Evolutionary conservation across 2,329 filamentous ascomycete species (phyloP).

Genomic region (Exophiala dermatitidis): DNA sequence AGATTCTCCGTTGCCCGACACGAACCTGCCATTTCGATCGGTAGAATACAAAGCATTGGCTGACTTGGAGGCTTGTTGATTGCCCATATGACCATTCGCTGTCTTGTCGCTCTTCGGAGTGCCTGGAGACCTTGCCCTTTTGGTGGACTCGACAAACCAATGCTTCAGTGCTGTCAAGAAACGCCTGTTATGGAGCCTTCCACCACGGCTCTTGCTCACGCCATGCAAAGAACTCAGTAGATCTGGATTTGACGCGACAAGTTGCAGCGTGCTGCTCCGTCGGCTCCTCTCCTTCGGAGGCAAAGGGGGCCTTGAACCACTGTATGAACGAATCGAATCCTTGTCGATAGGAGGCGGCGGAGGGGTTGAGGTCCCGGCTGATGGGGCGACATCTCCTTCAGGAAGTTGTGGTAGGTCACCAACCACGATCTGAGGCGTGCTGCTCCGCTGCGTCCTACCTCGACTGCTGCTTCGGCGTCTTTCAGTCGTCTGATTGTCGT

Average conservation of each 20-base stretch:
- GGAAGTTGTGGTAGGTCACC: slow-evolving; percentile 71
- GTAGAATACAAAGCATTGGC: background rate
- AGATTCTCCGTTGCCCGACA: background rate
- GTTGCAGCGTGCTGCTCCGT: slow-evolving; percentile 76
- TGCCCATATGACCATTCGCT: slow-evolving; percentile 12
- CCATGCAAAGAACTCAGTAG: slow-evolving; percentile 50
- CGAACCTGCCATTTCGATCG: slow-evolving; percentile 5
- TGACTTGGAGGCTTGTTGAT: slow-evolving; percentile 3
- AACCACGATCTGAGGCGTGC: slow-evolving; percentile 54
- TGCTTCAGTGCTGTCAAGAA: slow-evolving; percentile 59
- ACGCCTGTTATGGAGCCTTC: slow-evolving; percentile 22
- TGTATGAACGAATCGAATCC: slow-evolving; percentile 65
- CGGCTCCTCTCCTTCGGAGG: slow-evolving; percentile 83
- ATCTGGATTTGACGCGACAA: slow-evolving; percentile 65
- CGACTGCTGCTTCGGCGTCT: slow-evolving; percentile 44
- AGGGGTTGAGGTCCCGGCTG: slow-evolving; percentile 39
- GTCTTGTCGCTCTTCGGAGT: slow-evolving; percentile 8
- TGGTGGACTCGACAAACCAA: slow-evolving; percentile 63
- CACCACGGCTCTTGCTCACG: slow-evolving; percentile 40
- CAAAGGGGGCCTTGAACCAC: slow-evolving; percentile 69
- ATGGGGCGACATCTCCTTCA: slow-evolving; percentile 48
- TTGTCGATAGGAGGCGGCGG: slow-evolving; percentile 74
- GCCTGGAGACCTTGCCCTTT: slow-evolving; percentile 53
- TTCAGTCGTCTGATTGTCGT: slow-evolving; percentile 40
- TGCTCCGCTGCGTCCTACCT: slow-evolving; percentile 71